Evolutionary conservation across 495 filamentous ascomycete species (phyloP), one percentile per base, ranked within the genome.

Genomic region (Xylaria telfairii): DNA sequence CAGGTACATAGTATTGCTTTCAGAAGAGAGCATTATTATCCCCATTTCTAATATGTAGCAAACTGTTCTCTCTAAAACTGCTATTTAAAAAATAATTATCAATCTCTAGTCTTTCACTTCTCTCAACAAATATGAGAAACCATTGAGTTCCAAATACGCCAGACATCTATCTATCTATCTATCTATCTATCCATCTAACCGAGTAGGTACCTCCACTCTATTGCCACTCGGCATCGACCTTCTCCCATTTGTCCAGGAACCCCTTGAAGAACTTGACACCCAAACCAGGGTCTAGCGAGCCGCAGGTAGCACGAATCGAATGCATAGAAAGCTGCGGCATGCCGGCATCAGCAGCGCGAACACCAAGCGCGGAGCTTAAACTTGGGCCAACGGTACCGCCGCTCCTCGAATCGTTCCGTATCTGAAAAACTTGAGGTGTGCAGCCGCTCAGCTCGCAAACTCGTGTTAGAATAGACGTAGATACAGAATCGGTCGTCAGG

Each of bases 361-460:
- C 89, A 34, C 96, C 96, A 81, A 94, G 94, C 13, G 85, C 88
- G 17, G 88, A 84, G 71, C 89, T 92, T 51, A 97, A 85, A 91
- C 96, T 95, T 1, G 96, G 96, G 0, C 96, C 96, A n/a, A 98
- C 94, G 1, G 96, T 99, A 3, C 96, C 96, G 39, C 96, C 96
- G 73, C 88, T 91, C 41, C 96, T 85, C 9, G 84, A 89, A 78
- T 98, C 96, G 74, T 99, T 99, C 44, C 96, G 85, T 76, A 98
- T 97, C 84, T 97, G 94, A 85, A 98, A 98, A 15, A 95, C 83
- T 82, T 99, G 96, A 72, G 97, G 81, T 41, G 86, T 88, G 39
- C 87, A 86, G 41, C 85, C 92, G 65, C 84, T 86, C 53, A 91
- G 90, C 57, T 91, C 88, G 5, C 92, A 93, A 54, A 96, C 85